Conservation (phyloP, 2,329 filamentous ascomycete species). For the Corynespora cassiicola region DNA sequence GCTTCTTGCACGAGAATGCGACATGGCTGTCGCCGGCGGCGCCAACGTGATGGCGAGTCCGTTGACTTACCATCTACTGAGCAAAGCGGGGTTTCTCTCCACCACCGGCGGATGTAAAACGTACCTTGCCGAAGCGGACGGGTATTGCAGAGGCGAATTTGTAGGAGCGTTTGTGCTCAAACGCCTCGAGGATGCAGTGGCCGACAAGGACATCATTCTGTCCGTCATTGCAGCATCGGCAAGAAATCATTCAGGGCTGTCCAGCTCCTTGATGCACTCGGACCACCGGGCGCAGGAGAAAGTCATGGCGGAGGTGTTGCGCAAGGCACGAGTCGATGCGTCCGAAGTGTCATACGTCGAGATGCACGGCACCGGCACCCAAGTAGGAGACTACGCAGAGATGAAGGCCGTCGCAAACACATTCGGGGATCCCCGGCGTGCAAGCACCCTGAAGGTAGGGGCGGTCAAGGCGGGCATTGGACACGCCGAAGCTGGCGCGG, state of each 20-base stretch:
- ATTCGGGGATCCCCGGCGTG: constrained; percentile 9
- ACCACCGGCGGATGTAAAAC: constrained; percentile 25
- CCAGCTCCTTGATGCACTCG: constrained; percentile 27
- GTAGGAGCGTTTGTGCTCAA: constrained; percentile 36
- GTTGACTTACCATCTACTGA: constrained; percentile 52
- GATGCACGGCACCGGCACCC: constrained; percentile 38
- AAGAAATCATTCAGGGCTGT: constrained; percentile 48
- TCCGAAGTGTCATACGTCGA: constrained; percentile 26
- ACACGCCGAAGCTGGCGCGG: constrained; percentile 36
- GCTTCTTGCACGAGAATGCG: constrained; percentile 26
- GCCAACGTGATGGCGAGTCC: constrained; percentile 15
- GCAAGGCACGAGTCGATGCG: constrained; percentile 42
- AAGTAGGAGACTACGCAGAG: constrained; percentile 28
- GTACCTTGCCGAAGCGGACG: constrained; percentile 36
- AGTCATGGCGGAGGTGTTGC: constrained; percentile 20
- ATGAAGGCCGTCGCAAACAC: constrained; percentile 16
- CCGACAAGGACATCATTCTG: constrained; percentile 43
- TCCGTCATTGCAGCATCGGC: constrained; percentile 35
- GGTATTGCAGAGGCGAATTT: constrained; percentile 40
- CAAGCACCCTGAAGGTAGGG: constrained; percentile 20
- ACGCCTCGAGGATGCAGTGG: constrained; percentile 33
- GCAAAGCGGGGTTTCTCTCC: constrained; percentile 20
- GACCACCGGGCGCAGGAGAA: constrained; percentile 15
- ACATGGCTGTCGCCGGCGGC: constrained; percentile 18
- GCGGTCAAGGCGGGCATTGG: constrained; percentile 38